phyloP scores from a whole-genome alignment of 2,329 filamentous ascomycete genomes.

The Diaporthe longicolla region DNA sequence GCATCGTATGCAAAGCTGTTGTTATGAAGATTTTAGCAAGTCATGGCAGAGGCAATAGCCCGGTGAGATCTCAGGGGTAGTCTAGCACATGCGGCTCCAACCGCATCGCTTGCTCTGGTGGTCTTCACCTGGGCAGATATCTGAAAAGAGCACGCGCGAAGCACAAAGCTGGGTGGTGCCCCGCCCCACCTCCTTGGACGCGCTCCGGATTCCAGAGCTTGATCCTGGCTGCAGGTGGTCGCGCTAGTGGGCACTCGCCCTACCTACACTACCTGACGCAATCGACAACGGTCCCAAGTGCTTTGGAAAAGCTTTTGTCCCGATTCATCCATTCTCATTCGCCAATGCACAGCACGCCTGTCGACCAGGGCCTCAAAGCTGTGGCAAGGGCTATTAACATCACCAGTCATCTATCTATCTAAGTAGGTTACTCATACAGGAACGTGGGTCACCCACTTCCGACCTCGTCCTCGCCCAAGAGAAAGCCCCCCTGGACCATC shows the following conservation, averaged over 20 bases:
- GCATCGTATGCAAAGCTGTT: not conserved
- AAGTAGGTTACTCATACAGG: slow-evolving; percentile 26
- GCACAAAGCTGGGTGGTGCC: slow-evolving; percentile 8
- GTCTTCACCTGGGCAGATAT: not conserved
- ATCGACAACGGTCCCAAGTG: no score
- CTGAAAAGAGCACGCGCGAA: not conserved
- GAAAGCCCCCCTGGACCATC: not conserved
- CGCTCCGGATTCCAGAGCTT: not conserved
- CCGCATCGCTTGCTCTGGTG: not conserved
- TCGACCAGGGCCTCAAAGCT: not conserved
- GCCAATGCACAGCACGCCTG: slow-evolving; percentile 4
- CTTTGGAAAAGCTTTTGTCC: not conserved
- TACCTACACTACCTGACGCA: no score
- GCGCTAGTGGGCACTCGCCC: not conserved
- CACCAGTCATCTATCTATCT: slow-evolving; percentile 30
- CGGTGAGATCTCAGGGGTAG: not conserved
- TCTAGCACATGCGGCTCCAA: not conserved
- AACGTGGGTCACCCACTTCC: not conserved
- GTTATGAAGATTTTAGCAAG: not conserved
- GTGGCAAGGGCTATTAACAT: slow-evolving; percentile 12
- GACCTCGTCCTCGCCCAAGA: not conserved
- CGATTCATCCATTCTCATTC: not conserved
- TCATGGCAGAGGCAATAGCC: not conserved
- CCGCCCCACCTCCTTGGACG: slow-evolving; percentile 1
- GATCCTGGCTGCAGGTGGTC: slow-evolving; percentile 1